Percentiles rank a stretch among this genome's conserved stretches.
Conservation (phyloP, 768 basidiomycete species). For the Hericium erinaceus region DNA sequence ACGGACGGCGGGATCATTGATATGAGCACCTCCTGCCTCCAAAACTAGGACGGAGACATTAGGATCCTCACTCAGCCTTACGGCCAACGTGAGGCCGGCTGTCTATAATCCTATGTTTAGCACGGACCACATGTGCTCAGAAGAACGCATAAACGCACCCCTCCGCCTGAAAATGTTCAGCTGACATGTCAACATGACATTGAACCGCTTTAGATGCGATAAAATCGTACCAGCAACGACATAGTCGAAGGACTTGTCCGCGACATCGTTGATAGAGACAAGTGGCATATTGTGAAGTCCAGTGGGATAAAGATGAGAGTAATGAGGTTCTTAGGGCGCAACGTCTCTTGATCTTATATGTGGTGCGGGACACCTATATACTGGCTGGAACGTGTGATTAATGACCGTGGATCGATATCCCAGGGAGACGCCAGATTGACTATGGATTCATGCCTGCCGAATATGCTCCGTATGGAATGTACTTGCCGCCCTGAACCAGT, state of each 20-base stretch:
- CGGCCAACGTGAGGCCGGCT: conserved; percentile 30
- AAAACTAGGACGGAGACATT: conserved; percentile 25
- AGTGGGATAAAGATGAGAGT: too few species aligned
- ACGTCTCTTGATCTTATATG: too few species aligned
- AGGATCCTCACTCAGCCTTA: conserved; percentile 25
- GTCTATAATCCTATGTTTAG: background rate
- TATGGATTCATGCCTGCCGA: too few species aligned
- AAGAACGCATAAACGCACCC: background rate
- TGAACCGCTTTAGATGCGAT: background rate
- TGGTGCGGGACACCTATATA: too few species aligned
- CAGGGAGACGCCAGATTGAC: too few species aligned
- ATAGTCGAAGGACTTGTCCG: conserved; percentile 4
- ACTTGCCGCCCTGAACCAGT: too few species aligned
- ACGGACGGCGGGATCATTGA: conserved; percentile 9
- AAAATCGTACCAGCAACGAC: background rate
- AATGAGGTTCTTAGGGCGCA: too few species aligned
- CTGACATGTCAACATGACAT: background rate
- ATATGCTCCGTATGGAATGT: too few species aligned
- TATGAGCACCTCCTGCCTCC: conserved; percentile 15
- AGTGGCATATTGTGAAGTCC: background rate
- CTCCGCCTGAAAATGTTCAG: background rate
- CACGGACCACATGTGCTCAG: background rate
- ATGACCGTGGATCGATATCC: too few species aligned
- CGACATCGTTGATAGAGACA: background rate
- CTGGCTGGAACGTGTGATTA: too few species aligned